Percentiles rank a stretch among this genome's conserved stretches.
These are phyloP conservation scores for Exserohilum rostratum DNA, from an alignment of 2,329 filamentous ascomycete genomes.

Conservation along the genomic window DNA sequence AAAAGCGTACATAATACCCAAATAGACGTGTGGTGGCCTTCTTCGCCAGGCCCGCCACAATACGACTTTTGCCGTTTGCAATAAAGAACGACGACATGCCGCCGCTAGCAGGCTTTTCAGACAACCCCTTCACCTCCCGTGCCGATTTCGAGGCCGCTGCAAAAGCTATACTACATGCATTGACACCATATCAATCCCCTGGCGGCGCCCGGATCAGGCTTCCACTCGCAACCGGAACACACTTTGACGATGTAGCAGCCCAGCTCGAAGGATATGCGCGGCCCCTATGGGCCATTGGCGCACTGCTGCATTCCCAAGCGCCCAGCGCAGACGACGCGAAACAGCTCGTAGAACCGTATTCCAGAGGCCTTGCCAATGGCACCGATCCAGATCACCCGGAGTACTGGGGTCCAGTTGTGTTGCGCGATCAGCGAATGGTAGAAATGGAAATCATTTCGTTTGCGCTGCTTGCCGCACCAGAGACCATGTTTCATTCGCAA, in stretches of 20 bases:
- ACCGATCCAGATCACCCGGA: slow-evolving; percentile 43
- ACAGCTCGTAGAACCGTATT: slow-evolving; percentile 35
- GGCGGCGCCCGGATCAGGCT: slow-evolving; percentile 42
- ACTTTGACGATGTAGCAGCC: slow-evolving; percentile 45
- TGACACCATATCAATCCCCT: slow-evolving; percentile 39
- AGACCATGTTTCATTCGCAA: slow-evolving; percentile 44
- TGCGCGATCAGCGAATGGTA: slow-evolving; percentile 61
- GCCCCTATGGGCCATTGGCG: slow-evolving; percentile 41
- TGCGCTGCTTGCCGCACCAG: slow-evolving; percentile 55
- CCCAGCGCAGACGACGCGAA: slow-evolving; percentile 20
- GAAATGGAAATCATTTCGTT: slow-evolving; percentile 60
- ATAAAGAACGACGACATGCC: slow-evolving; percentile 38
- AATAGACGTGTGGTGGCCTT: no score
- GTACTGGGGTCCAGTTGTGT: slow-evolving; percentile 57
- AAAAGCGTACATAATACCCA: no score
- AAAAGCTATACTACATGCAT: slow-evolving; percentile 29
- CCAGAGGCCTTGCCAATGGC: slow-evolving; percentile 42
- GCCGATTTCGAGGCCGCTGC: slow-evolving; percentile 35
- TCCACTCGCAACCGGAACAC: slow-evolving; percentile 40
- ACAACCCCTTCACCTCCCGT: slow-evolving; percentile 33
- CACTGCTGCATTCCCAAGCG: slow-evolving; percentile 30
- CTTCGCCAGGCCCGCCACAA: no score
- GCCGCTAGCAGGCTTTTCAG: slow-evolving; percentile 35
- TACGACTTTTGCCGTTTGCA: no score
- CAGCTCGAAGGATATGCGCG: slow-evolving; percentile 45